Conservation (phyloP, 1,139 yeast genomes). For the Pichia sp. region DNA sequence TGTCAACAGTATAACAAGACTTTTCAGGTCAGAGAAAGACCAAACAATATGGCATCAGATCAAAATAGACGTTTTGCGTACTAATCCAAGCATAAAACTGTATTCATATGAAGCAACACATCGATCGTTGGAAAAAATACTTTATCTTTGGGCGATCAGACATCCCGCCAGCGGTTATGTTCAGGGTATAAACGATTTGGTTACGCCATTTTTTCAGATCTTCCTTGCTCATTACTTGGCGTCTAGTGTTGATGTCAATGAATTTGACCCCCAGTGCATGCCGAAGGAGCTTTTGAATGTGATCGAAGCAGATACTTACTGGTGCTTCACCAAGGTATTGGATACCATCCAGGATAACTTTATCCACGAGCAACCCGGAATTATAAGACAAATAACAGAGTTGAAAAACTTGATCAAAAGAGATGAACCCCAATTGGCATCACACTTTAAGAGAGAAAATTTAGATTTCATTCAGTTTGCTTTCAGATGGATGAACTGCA, state of each 20-base stretch:
- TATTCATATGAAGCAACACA: conserved; percentile 72
- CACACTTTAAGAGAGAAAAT: conserved; percentile 73
- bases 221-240: conserved; percentile 66
- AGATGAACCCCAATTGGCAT: conserved; percentile 68
- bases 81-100: conserved; percentile 78
- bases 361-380: conserved; percentile 98
- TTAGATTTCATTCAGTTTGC: conserved; percentile 92
- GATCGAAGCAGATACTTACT: conserved; percentile 91
- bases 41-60: conserved; percentile 93
- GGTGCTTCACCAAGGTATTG: conserved; percentile 87
- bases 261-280: conserved; percentile 59
- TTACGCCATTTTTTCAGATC: conserved; percentile 90
- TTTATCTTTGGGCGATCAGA: conserved; percentile 92
- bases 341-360: conserved; percentile 96
- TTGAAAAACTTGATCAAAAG: conserved; percentile 71
- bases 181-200: conserved; percentile 96
- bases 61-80: conserved; percentile 90
- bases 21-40: conserved; percentile 60
- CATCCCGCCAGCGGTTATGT: conserved; percentile 99
- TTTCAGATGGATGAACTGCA: conserved; percentile 98
- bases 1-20: conserved; percentile 58
- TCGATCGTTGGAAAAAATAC: conserved; percentile 68
- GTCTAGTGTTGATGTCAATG: conserved; percentile 41
- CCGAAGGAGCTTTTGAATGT: conserved; percentile 52
- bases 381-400: conserved; percentile 82